Percentiles rank a stretch among this genome's conserved stretches.
These are phyloP conservation scores for Plantago coronopus DNA, from an alignment of 305 asterid species.

Conservation along the genomic window DNA sequence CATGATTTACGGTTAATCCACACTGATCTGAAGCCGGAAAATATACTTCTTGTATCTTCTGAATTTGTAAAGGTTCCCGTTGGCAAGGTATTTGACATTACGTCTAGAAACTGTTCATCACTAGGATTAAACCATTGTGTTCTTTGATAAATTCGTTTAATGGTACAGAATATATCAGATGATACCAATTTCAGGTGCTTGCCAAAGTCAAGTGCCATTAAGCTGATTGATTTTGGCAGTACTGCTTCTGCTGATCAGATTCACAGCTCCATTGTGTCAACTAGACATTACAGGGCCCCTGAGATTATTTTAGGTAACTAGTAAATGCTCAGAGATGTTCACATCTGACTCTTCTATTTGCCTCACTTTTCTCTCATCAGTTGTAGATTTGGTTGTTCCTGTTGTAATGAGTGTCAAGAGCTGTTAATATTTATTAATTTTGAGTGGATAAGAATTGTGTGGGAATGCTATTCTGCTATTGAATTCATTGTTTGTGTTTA, in stretches of 20 bases:
- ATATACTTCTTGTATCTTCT: conserved; percentile 54
- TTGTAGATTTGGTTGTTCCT: conserved; percentile 15
- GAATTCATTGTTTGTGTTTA: conserved; percentile 13
- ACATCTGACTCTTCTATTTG: conserved; percentile 13
- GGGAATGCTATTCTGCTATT: conserved; percentile 7
- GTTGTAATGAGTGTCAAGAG: conserved; percentile 14
- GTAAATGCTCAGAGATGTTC: conserved; percentile 25
- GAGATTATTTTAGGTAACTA: conserved; percentile 77
- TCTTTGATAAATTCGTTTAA: conserved; percentile 29
- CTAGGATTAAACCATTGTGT: conserved; percentile 18
- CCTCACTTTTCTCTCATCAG: conserved; percentile 12
- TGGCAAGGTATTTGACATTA: conserved; percentile 44
- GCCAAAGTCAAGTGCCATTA: conserved; percentile 65
- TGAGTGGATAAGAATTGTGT: conserved; percentile 1
- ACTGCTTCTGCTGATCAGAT: conserved; percentile 41
- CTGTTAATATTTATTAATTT: conserved; percentile 5
- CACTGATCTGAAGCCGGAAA: conserved; percentile 69
- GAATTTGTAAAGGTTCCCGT: conserved; percentile 51
- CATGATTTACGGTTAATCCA: conserved; percentile 54
- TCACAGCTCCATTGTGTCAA: conserved; percentile 53
- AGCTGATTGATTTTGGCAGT: conserved; percentile 60
- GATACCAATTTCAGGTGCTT: conserved; percentile 46
- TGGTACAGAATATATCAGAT: conserved; percentile 52
- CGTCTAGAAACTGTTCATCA: conserved; percentile 32
- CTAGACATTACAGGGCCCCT: conserved; percentile 91